Evolutionary conservation across 1,284 basidiomycete genomes (phyloP).

Genomic region (Laetiporus sulphureus): DNA sequence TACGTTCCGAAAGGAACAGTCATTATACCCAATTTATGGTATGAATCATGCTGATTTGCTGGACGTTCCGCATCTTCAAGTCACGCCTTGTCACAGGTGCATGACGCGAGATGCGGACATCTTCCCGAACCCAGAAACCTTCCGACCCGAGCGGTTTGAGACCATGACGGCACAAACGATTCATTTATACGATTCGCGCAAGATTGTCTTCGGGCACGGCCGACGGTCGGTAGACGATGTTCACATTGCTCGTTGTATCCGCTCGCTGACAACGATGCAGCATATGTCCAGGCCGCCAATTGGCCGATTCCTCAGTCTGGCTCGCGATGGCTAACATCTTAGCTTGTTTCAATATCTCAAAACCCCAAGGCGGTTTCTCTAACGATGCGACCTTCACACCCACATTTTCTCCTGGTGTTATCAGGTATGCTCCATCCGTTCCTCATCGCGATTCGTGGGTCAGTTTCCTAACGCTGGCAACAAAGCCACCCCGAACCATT

Average conservation of each 20-base stretch:
- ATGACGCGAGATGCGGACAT: conserved; percentile 22
- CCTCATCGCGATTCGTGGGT: too few species aligned
- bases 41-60: too few species aligned
- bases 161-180: conserved; percentile 13
- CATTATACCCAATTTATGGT: conserved; percentile 35
- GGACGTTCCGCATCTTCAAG: too few species aligned
- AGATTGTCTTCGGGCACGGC: conserved; percentile 28
- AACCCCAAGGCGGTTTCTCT: conserved; percentile 7
- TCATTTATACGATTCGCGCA: conserved; percentile 18
- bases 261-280: conserved; percentile 2
- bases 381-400: conserved; percentile 5
- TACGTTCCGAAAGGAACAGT: conserved; percentile 38
- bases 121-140: conserved; percentile 23
- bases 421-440: too few species aligned
- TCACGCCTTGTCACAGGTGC: conserved; percentile 15
- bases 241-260: conserved; percentile 1
- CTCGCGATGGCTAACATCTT: conserved; percentile 14
- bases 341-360: conserved; percentile 11
- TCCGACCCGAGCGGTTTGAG: conserved; percentile 26
- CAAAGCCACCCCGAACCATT: too few species aligned
- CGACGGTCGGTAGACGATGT: conserved; percentile 30
- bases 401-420: too few species aligned
- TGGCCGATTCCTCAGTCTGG: conserved; percentile 21
- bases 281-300: conserved; percentile 20
- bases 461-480: too few species aligned